Conservation (phyloP, 306 rosid genomes). For the Ormosia semicastrata region DNA sequence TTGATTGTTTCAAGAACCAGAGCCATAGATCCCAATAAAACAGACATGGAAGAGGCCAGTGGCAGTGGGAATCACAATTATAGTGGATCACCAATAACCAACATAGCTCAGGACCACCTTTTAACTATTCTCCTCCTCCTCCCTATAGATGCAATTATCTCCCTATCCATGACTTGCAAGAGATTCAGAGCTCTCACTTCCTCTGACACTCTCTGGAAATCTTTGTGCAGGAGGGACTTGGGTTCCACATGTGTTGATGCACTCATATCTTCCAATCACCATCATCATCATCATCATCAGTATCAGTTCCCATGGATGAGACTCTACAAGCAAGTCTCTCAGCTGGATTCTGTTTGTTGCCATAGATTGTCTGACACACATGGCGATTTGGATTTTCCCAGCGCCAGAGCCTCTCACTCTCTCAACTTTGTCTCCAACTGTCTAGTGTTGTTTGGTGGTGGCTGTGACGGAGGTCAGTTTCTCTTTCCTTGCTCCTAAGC, state of each 20-base stretch:
- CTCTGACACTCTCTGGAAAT: conserved; percentile 76
- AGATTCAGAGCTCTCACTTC: conserved; percentile 54
- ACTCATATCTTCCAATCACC: conserved; percentile 41
- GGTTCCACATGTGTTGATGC: conserved; percentile 65
- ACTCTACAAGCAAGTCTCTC: conserved; percentile 63
- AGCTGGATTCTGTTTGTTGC: conserved; percentile 56
- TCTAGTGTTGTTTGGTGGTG: conserved; percentile 86
- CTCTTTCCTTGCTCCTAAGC: background rate
- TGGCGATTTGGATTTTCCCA: conserved; percentile 51
- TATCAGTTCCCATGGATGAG: conserved; percentile 67
- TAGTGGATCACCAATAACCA: conserved; percentile 65
- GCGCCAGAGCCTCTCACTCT: conserved; percentile 92
- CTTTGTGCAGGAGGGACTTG: conserved; percentile 72
- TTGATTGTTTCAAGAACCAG: conserved; percentile 20
- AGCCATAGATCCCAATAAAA: conserved; percentile 28
- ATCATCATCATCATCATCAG: background rate
- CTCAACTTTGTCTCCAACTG: conserved; percentile 84
- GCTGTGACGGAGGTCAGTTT: conserved; percentile 87
- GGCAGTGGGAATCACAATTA: conserved; percentile 24
- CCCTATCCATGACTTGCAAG: conserved; percentile 79
- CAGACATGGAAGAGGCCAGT: conserved; percentile 57
- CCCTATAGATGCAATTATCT: conserved; percentile 70
- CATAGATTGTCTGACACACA: conserved; percentile 44
- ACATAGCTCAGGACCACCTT: conserved; percentile 69
- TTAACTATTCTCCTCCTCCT: conserved; percentile 62